Conservation (phyloP, 2,329 filamentous ascomycete species). For the Apiospora rasikravindrae region DNA sequence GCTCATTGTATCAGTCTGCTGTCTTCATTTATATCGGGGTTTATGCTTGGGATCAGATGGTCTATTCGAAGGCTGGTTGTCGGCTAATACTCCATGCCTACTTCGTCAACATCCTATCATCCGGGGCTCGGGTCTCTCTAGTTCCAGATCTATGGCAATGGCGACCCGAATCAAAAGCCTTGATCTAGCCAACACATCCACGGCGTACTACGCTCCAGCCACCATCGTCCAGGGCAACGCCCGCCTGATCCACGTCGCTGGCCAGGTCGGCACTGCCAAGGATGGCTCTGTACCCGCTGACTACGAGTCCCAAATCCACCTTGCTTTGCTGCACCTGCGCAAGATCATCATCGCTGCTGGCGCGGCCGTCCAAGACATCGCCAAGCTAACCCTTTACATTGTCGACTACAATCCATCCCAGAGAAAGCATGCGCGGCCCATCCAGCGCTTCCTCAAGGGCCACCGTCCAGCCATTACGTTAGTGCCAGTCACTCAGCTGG, state of each 20-base stretch:
- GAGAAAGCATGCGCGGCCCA: conserved; percentile 42
- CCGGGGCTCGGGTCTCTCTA: too few relatives aligned
- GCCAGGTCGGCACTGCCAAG: conserved; percentile 41
- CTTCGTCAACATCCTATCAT: too few relatives aligned
- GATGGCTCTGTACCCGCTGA: conserved; percentile 41
- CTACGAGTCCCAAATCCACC: conserved; percentile 48
- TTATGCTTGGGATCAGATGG: background rate
- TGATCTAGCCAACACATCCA: conserved; percentile 28
- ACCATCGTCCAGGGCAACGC: conserved; percentile 25
- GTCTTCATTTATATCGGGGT: background rate
- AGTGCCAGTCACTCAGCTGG: conserved; percentile 47
- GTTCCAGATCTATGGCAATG: background rate
- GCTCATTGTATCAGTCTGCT: background rate
- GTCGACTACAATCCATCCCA: conserved; percentile 47
- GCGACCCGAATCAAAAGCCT: conserved; percentile 17
- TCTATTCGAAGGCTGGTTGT: background rate
- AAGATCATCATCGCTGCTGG: conserved; percentile 43
- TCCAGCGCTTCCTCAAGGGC: conserved; percentile 43
- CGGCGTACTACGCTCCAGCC: conserved; percentile 31
- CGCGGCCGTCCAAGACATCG: conserved; percentile 42
- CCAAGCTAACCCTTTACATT: conserved; percentile 49
- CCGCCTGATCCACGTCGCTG: conserved; percentile 39
- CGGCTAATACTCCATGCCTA: background rate
- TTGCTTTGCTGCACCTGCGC: conserved; percentile 45
- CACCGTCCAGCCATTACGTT: conserved; percentile 50